Evolutionary conservation across 208 protist genomes (phyloP).

Genomic region (Herpetomonas samuelpessoai): DNA sequence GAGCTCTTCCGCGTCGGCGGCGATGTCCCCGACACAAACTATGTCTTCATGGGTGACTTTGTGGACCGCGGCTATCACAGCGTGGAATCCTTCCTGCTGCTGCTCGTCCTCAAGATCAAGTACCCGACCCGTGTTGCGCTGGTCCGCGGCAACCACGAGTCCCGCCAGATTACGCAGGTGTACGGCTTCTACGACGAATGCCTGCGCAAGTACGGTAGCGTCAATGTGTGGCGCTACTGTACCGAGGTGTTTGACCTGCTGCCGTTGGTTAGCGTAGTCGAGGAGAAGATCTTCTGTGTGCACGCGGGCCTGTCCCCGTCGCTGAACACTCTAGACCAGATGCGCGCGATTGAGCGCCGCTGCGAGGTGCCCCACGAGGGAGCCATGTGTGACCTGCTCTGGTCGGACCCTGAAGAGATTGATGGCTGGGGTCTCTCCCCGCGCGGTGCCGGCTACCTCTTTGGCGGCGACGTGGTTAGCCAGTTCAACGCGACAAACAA

Average conservation of each 20-base stretch:
- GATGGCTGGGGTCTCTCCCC: constrained; percentile 97
- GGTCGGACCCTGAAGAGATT: constrained; percentile 96
- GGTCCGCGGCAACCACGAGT: constrained; percentile 97
- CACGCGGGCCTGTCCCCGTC: constrained; percentile 99
- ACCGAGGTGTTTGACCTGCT: constrained; percentile 99
- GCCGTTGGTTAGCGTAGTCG: constrained; percentile 97
- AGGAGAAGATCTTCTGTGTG: constrained; percentile 98
- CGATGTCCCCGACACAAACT: constrained; percentile 96
- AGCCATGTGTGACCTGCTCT: constrained; percentile 98
- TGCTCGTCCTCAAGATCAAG: constrained; percentile 97
- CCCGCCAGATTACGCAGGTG: constrained; percentile 95
- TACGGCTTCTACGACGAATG: constrained; percentile 99
- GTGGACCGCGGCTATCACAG: constrained; percentile 98
- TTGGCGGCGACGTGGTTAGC: constrained; percentile 97
- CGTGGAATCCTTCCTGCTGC: constrained; percentile 98
- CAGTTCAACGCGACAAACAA: constrained; percentile 94
- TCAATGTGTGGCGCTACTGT: constrained; percentile 99
- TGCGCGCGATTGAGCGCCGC: constrained; percentile 95
- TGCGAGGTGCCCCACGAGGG: constrained; percentile 98
- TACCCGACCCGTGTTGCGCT: constrained; percentile 96
- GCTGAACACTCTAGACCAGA: constrained; percentile 96
- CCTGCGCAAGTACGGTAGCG: constrained; percentile 98
- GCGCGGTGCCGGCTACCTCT: constrained; percentile 99
- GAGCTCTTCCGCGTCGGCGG: constrained; percentile 97
- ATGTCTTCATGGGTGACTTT: constrained; percentile 98